These are phyloP conservation scores for Colletotrichum eleusines DNA, from an alignment of 2,329 filamentous ascomycete genomes.

Conservation along the genomic window DNA sequence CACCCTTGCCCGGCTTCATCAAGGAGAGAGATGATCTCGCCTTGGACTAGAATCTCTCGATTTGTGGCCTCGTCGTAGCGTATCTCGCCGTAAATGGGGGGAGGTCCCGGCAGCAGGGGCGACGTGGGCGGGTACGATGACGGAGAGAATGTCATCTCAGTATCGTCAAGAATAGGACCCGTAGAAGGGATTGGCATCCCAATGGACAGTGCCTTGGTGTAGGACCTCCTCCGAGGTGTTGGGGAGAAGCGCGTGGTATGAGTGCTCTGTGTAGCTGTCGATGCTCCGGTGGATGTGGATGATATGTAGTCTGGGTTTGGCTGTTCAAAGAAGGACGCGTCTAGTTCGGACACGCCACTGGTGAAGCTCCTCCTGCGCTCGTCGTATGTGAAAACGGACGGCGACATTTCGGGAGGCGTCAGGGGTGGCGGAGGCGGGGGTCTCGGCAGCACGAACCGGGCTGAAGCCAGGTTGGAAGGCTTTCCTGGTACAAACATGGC, in stretches of 20 bases:
- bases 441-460: conserved; percentile 48
- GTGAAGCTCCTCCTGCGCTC: conserved; percentile 52
- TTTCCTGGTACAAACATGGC: conserved; percentile 4
- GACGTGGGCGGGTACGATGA: conserved; percentile 64
- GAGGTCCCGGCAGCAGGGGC: conserved; percentile 62
- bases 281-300: conserved; percentile 47
- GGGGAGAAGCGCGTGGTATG: conserved; percentile 46
- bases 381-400: conserved; percentile 58
- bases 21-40: conserved; percentile 63
- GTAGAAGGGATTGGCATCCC: conserved; percentile 47
- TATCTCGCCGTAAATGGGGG: conserved; percentile 50
- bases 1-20: conserved; percentile 63
- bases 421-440: conserved; percentile 62
- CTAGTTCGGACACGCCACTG: conserved; percentile 51
- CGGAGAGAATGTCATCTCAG: conserved; percentile 54
- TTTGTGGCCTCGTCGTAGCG: conserved; percentile 46
- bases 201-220: conserved; percentile 56
- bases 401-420: conserved; percentile 61
- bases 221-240: conserved; percentile 56
- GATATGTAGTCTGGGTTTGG: conserved; percentile 64
- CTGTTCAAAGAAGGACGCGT: conserved; percentile 60
- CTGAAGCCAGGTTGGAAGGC: conserved; percentile 31
- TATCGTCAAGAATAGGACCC: conserved; percentile 38
- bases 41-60: conserved; percentile 59
- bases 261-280: conserved; percentile 43